Percentiles rank a stretch among this genome's conserved stretches.
phyloP scores from a whole-genome alignment of 2,329 filamentous ascomycete species.

The Aureobasidium sp. region DNA sequence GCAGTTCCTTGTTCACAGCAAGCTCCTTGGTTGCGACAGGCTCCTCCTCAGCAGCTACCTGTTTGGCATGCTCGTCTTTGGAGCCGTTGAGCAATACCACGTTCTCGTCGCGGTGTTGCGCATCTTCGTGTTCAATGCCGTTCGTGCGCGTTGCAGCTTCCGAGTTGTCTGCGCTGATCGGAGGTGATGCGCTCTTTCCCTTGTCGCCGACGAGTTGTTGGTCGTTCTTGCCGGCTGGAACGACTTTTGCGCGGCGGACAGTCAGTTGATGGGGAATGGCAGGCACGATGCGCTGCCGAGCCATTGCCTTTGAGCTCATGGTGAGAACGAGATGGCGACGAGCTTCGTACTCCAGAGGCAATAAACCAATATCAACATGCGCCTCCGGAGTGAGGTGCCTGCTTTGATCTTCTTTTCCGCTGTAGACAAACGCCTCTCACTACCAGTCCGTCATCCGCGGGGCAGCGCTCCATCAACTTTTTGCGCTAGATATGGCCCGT shows the following conservation, averaged over 20 bases:
- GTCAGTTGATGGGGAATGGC: conserved; percentile 13
- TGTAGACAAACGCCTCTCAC: conserved; percentile 4
- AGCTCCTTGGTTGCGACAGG: conserved; percentile 3
- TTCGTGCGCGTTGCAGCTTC: neutral
- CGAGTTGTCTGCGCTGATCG: neutral
- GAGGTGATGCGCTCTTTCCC: neutral
- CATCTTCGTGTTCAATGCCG: neutral
- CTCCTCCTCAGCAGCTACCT: neutral
- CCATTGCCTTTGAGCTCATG: conserved; percentile 10
- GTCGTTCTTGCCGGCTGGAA: conserved; percentile 4
- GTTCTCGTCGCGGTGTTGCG: neutral
- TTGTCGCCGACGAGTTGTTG: conserved; percentile 1
- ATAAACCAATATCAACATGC: conserved; percentile 13
- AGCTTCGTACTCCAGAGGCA: conserved; percentile 14
- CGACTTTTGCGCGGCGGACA: conserved; percentile 12
- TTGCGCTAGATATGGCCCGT: conserved; percentile 2
- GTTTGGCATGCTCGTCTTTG: conserved; percentile 2
- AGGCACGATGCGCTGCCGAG: conserved; percentile 14
- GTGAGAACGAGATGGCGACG: neutral
- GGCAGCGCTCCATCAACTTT: conserved; percentile 9
- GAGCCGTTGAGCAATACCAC: neutral
- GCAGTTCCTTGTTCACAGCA: neutral
- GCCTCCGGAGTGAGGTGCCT: conserved; percentile 15
- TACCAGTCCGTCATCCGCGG: conserved; percentile 10
- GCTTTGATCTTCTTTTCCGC: neutral